These are phyloP conservation scores for Sugiyamaella paludigena DNA, from an alignment of 1,139 yeast species.

Conservation along the genomic window DNA sequence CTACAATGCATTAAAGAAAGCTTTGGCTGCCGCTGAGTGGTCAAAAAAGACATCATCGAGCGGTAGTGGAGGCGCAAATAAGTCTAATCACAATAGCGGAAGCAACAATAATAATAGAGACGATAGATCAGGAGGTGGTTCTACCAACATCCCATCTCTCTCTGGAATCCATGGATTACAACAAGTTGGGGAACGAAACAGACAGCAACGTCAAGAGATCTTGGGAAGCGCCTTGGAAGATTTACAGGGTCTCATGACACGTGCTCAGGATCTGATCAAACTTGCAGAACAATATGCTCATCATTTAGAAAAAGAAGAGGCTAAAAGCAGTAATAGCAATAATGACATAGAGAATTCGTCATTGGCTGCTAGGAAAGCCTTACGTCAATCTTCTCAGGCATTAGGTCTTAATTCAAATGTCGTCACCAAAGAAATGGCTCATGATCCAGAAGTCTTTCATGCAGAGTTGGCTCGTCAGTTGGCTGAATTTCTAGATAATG, in stretches of 20 bases:
- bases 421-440: slow-evolving; percentile 40
- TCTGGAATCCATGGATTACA: slow-evolving; percentile 73
- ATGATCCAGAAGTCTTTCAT: slow-evolving; percentile 42
- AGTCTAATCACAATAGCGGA: background rate
- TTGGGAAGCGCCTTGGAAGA: slow-evolving; percentile 73
- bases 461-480: slow-evolving; percentile 57
- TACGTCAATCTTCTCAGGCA: slow-evolving; percentile 35
- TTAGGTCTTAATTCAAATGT: slow-evolving; percentile 36
- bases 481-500: slow-evolving; percentile 48
- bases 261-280: slow-evolving; percentile 70
- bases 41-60: slow-evolving; percentile 1
- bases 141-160: slow-evolving; percentile 10
- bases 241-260: slow-evolving; percentile 69
- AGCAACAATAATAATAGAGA: slow-evolving; percentile 1
- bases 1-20: slow-evolving; percentile 31
- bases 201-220: slow-evolving; percentile 60
- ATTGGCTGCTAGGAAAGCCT: slow-evolving; percentile 29
- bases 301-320: slow-evolving; percentile 29
- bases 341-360: slow-evolving; percentile 8
- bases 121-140: background rate
- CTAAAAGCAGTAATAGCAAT: slow-evolving; percentile 4
- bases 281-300: slow-evolving; percentile 52
- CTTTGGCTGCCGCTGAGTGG: slow-evolving; percentile 28
- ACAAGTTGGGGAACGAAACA: slow-evolving; percentile 52
- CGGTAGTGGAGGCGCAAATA: background rate